Evolutionary conservation across 495 filamentous ascomycete species (phyloP), one percentile per base, ranked within the genome.

Genomic region (Margaritispora aquatica): DNA sequence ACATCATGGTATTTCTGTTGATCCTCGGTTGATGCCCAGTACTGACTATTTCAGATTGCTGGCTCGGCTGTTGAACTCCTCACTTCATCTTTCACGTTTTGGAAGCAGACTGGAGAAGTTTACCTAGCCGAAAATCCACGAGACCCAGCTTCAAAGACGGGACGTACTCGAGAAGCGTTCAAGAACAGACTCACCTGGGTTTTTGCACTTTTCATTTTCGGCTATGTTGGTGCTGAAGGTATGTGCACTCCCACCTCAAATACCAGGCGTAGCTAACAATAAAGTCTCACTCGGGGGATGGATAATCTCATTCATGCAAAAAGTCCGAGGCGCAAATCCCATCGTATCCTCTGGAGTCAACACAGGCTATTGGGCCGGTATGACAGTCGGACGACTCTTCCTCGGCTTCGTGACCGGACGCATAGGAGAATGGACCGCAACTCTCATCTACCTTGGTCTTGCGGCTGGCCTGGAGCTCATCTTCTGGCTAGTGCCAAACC

Each of bases 221-320:
- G 81, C 27, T 94, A 94, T 66, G 87, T 92, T 11, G 91, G 91
- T 44, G 74, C 85, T n/a, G 91, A 96, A 63, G 60, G 60, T 55
- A 54, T 17, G 23, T 46, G 29, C 20, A 26, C 19, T 13, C 26
- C n/a, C 49, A 1, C 20, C 20, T 53, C 29, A 0, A 22, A 22
- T 19, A 24, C 9, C 10, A n/a, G n/a, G n/a, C n/a, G n/a, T n/a
- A 22, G 22, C 20, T 19, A 21, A 36, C 5, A 5, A 34, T 34
- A 34, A 34, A 71, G 91, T 96, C 27, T 84, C 85, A 0, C 77
- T 96, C 0, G 89, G 90, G 41, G 87, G 91, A 22, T 96, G 90
- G 92, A 84, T 95, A 46, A 87, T 92, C 49, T 87, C 87, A 2
- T 95, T 93, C 73, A 81, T 95, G 71, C 85, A 92, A 62, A 80